These are phyloP conservation scores for Suillus subalutaceus DNA, from an alignment of 768 basidiomycete genomes.

Conservation along the genomic window DNA sequence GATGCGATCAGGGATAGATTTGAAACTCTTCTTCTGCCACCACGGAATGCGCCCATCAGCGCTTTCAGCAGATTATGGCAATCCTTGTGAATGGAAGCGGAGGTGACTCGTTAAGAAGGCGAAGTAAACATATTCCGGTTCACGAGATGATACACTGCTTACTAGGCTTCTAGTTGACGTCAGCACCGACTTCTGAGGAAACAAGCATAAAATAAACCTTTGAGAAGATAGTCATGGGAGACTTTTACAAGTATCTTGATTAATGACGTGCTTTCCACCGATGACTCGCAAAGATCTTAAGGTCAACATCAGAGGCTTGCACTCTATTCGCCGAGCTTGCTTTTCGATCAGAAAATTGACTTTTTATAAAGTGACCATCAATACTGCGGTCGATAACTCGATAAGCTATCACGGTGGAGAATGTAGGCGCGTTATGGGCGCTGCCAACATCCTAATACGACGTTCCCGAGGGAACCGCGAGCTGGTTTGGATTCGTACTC, in stretches of 20 bases:
- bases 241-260: background rate
- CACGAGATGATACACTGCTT: background rate
- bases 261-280: background rate
- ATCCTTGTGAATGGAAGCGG: background rate
- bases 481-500: background rate
- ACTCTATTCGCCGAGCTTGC: background rate
- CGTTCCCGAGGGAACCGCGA: background rate
- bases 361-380: too few species aligned
- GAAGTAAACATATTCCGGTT: background rate
- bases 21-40: background rate
- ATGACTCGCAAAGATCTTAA: background rate
- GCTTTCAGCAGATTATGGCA: background rate
- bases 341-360: background rate
- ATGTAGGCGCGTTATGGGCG: background rate
- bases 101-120: background rate
- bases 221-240: background rate
- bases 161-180: background rate
- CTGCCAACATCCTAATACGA: background rate
- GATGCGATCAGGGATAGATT: background rate
- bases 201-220: background rate
- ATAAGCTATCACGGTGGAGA: too few species aligned
- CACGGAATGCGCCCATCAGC: background rate
- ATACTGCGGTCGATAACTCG: background rate
- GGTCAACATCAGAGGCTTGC: background rate
- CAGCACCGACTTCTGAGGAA: background rate